Conservation (phyloP, 2,329 filamentous ascomycete genomes). For the Aspergillus fischeri region DNA sequence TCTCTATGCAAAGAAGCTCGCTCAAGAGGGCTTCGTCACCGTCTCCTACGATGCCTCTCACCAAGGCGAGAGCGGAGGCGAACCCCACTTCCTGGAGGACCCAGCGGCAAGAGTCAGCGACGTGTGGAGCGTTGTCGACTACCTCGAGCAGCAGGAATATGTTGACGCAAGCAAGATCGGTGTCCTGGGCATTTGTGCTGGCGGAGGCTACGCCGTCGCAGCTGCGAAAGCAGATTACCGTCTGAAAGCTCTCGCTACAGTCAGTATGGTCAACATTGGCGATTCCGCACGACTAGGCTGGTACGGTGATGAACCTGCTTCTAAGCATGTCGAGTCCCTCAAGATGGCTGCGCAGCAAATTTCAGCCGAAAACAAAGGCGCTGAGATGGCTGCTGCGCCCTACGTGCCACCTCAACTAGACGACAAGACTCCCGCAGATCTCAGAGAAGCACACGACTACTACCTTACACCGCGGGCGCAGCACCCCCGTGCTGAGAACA, state of each 20-base stretch:
- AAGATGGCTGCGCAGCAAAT: conserved; percentile 17
- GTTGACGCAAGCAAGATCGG: conserved; percentile 20
- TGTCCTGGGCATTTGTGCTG: conserved; percentile 21
- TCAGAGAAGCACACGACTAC: conserved; percentile 12
- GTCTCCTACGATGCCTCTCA: conserved; percentile 21
- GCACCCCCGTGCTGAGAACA: too few species aligned
- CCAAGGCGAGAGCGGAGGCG: conserved; percentile 20
- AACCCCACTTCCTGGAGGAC: conserved; percentile 20
- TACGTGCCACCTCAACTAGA: conserved; percentile 11
- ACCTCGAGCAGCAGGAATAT: conserved; percentile 16
- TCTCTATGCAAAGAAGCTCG: conserved; percentile 16
- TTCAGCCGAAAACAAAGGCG: conserved; percentile 14
- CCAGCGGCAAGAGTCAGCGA: conserved; percentile 21
- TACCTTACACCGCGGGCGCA: conserved; percentile 10
- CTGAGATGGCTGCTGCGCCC: conserved; percentile 11
- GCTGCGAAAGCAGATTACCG: conserved; percentile 20
- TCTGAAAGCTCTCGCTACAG: conserved; percentile 14
- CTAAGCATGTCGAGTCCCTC: conserved; percentile 1
- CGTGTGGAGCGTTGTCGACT: conserved; percentile 19
- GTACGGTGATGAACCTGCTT: conserved; percentile 3
- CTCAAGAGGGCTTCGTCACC: conserved; percentile 10
- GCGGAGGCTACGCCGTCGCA: conserved; percentile 18
- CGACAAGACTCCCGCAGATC: conserved; percentile 9
- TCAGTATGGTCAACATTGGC: conserved; percentile 17
- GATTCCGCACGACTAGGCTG: conserved; percentile 15